Evolutionary conservation across 2,329 filamentous ascomycete genomes (phyloP), one percentile per base, ranked within the genome.

Genomic region (Fusarium nematophilum): DNA sequence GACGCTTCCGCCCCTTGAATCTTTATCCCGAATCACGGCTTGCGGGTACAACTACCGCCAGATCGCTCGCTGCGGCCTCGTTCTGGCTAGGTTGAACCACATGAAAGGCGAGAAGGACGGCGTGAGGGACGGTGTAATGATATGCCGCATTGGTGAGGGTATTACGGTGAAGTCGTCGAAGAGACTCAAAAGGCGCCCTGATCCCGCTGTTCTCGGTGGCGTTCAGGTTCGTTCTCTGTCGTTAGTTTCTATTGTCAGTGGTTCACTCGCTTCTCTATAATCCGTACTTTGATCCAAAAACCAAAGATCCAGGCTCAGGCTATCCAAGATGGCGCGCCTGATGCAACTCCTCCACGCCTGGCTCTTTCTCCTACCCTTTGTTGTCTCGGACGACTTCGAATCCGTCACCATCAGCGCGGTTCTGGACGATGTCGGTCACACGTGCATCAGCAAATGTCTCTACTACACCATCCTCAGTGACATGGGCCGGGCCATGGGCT

Each of bases 381-480:
- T 6, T 13, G 14, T 61, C 1, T 48, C 23, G 1, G 58, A 45
- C 34, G 64, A 53, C 18, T 61, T 56, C 9, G 62, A 55, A 23
- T 46, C 53, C 5, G 62, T 68, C 13, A 69, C 53, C 25, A 69
- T 69, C 46, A 49, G 27, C 10, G 43, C 31, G n/a, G 29, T 46
- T 11, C 38, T 68, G 6, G 42, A 55, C 9, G 43, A 42, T 3
- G 34, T 45, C 9, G 65, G 34, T 3, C 66, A 69, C 34, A 38
- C 18, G 2, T 69, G 66, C 31, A 58, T 69, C 36, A 63, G 53
- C 29, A 39, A 63, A 48, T 69, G 66, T 42, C 62, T 69, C 10
- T 63, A 56, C 46, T 61, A 57, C 21, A 45, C 58, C 7, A 6
- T 55, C 33, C 0, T 56, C 8, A 36, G 25, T 30, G 65, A 70